A percentile compares a stretch with the other conserved stretches of the same genome.
These are phyloP conservation scores for Balakata baccata DNA, from an alignment of 345 rosid species.

Conservation along the genomic window DNA sequence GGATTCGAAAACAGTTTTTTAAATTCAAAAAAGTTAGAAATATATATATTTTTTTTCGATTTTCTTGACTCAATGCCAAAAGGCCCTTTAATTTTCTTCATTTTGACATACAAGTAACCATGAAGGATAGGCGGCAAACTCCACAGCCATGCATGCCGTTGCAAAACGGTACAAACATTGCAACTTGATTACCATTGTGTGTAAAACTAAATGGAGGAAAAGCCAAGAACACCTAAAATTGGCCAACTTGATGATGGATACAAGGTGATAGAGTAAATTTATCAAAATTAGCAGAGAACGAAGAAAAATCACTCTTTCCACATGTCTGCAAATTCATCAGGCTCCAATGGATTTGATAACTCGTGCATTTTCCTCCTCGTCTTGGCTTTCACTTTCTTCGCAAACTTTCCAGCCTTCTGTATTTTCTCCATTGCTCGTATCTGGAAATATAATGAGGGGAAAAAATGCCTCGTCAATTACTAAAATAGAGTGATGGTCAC, in stretches of 20 bases:
- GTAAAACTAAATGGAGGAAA: not conserved
- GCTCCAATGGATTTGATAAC: conserved; percentile 73
- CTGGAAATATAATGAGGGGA: conserved; percentile 28
- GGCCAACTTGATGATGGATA: not conserved
- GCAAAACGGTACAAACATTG: no score
- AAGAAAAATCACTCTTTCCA: conserved; percentile 52
- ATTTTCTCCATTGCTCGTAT: conserved; percentile 81
- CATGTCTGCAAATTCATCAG: conserved; percentile 91
- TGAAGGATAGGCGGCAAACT: no score
- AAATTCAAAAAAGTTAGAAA: no score
- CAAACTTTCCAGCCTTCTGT: conserved; percentile 70
- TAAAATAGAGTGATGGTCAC: not conserved
- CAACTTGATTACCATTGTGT: no score
- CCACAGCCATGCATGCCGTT: no score
- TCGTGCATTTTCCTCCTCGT: conserved; percentile 85
- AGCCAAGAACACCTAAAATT: not conserved
- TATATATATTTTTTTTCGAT: no score
- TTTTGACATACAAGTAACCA: no score
- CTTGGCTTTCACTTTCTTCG: conserved; percentile 88
- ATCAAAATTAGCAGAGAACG: not conserved
- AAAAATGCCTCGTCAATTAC: not conserved
- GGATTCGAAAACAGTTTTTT: no score
- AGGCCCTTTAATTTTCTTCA: no score
- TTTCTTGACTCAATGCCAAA: no score
- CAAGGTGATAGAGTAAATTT: not conserved